These are phyloP conservation scores for Hymenoscyphus occultus DNA, from an alignment of 2,329 filamentous ascomycete species.

Conservation along the genomic window DNA sequence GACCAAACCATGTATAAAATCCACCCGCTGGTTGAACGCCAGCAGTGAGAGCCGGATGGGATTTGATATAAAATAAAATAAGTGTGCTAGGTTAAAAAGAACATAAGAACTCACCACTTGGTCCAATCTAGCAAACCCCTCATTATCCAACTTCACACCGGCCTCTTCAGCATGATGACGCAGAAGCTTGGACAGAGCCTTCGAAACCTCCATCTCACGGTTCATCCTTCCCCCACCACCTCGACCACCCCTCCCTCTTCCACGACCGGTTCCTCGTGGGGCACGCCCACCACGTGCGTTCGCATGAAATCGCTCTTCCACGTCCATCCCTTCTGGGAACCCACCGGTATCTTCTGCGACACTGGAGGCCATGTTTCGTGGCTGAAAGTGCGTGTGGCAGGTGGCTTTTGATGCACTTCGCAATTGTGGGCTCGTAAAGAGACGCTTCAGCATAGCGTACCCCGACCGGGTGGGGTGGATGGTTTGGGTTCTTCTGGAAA, in stretches of 20 bases:
- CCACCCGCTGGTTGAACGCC: background rate
- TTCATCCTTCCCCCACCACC: constrained; percentile 23
- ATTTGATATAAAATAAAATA: background rate
- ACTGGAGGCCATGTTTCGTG: constrained; percentile 10
- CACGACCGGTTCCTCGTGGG: constrained; percentile 11
- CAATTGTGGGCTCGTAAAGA: background rate
- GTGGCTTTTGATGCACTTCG: background rate
- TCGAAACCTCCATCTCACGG: constrained; percentile 34
- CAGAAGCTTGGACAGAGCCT: constrained; percentile 36
- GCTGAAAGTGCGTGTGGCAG: background rate
- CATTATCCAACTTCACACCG: constrained; percentile 54
- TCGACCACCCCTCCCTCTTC: constrained; percentile 17
- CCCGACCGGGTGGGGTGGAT: background rate
- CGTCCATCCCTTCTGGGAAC: constrained; percentile 11
- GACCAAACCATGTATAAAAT: background rate
- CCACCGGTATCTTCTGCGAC: constrained; percentile 10
- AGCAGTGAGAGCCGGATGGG: background rate
- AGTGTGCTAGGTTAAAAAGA: background rate
- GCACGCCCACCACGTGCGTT: constrained; percentile 8
- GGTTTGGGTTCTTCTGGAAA: background rate
- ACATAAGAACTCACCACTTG: constrained; percentile 50
- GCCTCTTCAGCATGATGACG: constrained; percentile 44
- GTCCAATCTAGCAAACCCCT: constrained; percentile 58
- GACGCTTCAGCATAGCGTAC: background rate
- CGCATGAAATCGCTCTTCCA: constrained; percentile 8